A percentile compares a stretch with the other conserved stretches of the same genome.
These are phyloP conservation scores for Penicillium diatomitis DNA, from an alignment of 495 filamentous ascomycete genomes.

Conservation along the genomic window DNA sequence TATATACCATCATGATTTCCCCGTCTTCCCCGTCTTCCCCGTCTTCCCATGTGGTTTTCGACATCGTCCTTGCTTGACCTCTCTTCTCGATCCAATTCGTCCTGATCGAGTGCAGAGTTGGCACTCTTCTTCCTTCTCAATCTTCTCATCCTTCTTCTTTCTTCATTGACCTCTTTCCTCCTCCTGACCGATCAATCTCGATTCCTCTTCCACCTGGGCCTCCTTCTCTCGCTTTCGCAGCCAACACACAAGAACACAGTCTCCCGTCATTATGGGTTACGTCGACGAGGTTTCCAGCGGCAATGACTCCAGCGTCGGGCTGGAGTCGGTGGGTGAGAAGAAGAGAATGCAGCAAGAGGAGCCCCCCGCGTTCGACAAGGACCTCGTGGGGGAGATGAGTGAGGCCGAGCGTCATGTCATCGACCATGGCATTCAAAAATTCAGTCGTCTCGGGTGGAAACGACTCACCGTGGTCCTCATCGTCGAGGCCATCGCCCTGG, in stretches of 20 bases:
- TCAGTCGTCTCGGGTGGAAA: slow-evolving; percentile 30
- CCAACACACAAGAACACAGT: no score
- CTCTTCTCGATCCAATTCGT: not conserved
- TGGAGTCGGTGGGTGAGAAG: slow-evolving; percentile 14
- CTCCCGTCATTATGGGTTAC: slow-evolving; percentile 10
- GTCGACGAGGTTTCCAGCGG: slow-evolving; percentile 17
- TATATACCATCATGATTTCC: slow-evolving; percentile 3
- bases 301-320: slow-evolving; percentile 14
- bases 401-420: slow-evolving; percentile 21
- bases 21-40: not conserved
- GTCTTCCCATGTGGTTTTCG: not conserved
- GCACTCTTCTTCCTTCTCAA: not conserved
- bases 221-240: not conserved
- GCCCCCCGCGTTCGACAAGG: slow-evolving; percentile 19
- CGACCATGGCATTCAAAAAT: slow-evolving; percentile 22
- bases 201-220: not conserved
- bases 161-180: not conserved
- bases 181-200: not conserved
- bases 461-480: slow-evolving; percentile 41
- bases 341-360: slow-evolving; percentile 3
- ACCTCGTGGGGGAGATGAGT: slow-evolving; percentile 25
- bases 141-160: not conserved
- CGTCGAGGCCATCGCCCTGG: slow-evolving; percentile 57
- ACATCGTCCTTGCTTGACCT: not conserved
- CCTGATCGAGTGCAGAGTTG: no score